Evolutionary conservation across 805 yeast genomes (phyloP).

Genomic region (Metschnikowia vanudenii): DNA sequence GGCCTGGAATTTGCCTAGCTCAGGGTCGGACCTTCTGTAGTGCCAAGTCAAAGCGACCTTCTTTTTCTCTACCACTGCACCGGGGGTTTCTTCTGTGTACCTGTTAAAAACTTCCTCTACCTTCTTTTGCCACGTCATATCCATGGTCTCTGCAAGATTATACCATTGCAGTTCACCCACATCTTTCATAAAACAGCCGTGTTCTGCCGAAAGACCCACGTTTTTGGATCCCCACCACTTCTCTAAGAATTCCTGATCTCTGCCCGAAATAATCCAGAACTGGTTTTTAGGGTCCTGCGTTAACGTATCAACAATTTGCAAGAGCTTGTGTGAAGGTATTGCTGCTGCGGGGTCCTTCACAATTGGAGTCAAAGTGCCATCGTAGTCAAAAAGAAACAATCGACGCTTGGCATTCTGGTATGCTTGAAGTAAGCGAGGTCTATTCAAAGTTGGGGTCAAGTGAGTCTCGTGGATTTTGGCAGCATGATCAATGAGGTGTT

Average conservation of each 20-base stretch:
- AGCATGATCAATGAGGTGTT: slow-evolving; percentile 44
- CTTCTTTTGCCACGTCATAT: slow-evolving; percentile 92
- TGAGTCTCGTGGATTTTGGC: slow-evolving; percentile 44
- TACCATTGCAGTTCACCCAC: slow-evolving; percentile 70
- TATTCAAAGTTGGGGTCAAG: slow-evolving; percentile 70
- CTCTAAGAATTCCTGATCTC: slow-evolving; percentile 87
- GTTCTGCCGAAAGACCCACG: slow-evolving; percentile 92
- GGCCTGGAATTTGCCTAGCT: slow-evolving; percentile 85
- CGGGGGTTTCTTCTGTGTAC: slow-evolving; percentile 88
- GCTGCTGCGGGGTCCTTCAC: slow-evolving; percentile 98
- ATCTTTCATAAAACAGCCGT: slow-evolving; percentile 90
- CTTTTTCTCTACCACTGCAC: slow-evolving; percentile 80
- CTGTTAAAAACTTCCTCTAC: slow-evolving; percentile 71
- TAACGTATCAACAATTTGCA: slow-evolving; percentile 55
- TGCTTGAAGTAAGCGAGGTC: slow-evolving; percentile 57
- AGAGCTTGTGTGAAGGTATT: slow-evolving; percentile 77
- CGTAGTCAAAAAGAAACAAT: slow-evolving; percentile 89
- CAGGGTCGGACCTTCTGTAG: slow-evolving; percentile 92
- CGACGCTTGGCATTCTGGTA: slow-evolving; percentile 66
- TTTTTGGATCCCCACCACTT: slow-evolving; percentile 77
- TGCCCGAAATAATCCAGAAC: slow-evolving; percentile 94
- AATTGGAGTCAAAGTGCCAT: slow-evolving; percentile 95
- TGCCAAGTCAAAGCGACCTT: slow-evolving; percentile 98
- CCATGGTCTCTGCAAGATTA: slow-evolving; percentile 75
- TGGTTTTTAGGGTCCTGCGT: slow-evolving; percentile 76